Evolutionary conservation across 345 rosid species (phyloP).

Genomic region (Reutealis trisperma): DNA sequence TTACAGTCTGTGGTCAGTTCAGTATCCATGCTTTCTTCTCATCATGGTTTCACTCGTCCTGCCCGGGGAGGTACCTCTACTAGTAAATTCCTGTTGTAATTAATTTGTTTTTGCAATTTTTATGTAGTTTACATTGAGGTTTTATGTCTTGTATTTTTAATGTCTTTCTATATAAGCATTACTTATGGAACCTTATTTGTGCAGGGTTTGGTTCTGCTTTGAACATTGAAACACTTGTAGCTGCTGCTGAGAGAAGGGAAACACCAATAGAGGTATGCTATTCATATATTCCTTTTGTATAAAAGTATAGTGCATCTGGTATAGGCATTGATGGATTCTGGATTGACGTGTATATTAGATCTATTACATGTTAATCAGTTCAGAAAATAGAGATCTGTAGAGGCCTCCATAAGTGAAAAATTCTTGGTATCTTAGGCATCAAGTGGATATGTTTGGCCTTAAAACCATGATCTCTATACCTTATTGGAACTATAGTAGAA

Average conservation of each 20-base stretch:
- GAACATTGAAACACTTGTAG: slow-evolving; percentile 93
- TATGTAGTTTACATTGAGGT: neutral
- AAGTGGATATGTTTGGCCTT: neutral
- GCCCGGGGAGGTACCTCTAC: slow-evolving; percentile 70
- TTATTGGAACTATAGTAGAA: neutral
- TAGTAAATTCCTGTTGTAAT: slow-evolving; percentile 50
- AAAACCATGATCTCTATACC: neutral
- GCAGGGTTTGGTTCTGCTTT: slow-evolving; percentile 96
- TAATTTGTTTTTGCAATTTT: neutral
- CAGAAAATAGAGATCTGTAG: neutral
- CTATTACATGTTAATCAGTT: neutral
- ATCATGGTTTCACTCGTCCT: slow-evolving; percentile 65
- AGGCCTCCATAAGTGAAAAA: neutral
- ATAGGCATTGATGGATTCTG: neutral
- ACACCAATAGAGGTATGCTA: slow-evolving; percentile 74
- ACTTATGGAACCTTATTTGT: slow-evolving; percentile 13
- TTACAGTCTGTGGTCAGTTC: slow-evolving; percentile 48
- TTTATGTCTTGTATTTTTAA: slow-evolving; percentile 1
- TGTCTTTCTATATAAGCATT: neutral
- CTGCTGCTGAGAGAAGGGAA: slow-evolving; percentile 96
- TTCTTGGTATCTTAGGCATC: neutral
- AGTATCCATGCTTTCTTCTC: slow-evolving; percentile 48
- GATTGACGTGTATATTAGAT: neutral
- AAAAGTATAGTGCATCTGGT: slow-evolving; percentile 5
- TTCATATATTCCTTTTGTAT: neutral